Base-by-base conservation (phyloP, 805 yeast genomes). In the Nakazawaea anatomiae region DNA sequence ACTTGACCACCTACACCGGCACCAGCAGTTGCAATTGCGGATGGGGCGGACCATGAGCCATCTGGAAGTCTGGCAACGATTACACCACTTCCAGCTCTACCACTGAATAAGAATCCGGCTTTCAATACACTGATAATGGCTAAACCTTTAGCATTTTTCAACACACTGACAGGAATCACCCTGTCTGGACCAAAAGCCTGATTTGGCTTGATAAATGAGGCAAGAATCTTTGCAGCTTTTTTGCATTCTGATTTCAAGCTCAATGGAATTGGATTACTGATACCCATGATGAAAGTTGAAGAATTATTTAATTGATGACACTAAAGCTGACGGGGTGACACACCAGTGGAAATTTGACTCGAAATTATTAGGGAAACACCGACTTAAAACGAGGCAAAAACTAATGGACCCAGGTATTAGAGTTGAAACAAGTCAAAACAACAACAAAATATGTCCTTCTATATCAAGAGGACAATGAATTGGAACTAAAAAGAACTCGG, bases 1-100 rank as follows among this genome's bases (percentile, higher is more conserved):
- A 94, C 80, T 72, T 90, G 95, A 42, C 99, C 99, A 53, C 99
- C 99, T 6, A 94, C 97, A 62, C 99, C 98, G 4, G 97, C 98
- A 60, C 98, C 99, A 3, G 96, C 98, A 27, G 97, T 88, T 48
- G 82, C 85, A 57, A 94, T 85, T 8, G 97, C 99, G 2, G 96
- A 85, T 1, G 99, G 99, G 3, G 97, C 96, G 11, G 97, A 90
- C 99, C 99, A 92, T 0, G 87, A 69, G 0, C 97, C 98, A 68
- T 94, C 98, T 2, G 95, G 95, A 46, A 94, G 75, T 53, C 97
- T 74, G 5, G 97, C 96, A 29, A 92, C 95, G 54, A 92, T 87
- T 36, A 92, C 88, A 56, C 99, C 99, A 1, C 96, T 88, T 29
- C 99, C 99, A 0, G 97, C 98, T 65, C 99, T 80, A 31, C 98